phyloP scores from a whole-genome alignment of 1,284 basidiomycete species.

The Cutaneotrichosporon dermatis region DNA sequence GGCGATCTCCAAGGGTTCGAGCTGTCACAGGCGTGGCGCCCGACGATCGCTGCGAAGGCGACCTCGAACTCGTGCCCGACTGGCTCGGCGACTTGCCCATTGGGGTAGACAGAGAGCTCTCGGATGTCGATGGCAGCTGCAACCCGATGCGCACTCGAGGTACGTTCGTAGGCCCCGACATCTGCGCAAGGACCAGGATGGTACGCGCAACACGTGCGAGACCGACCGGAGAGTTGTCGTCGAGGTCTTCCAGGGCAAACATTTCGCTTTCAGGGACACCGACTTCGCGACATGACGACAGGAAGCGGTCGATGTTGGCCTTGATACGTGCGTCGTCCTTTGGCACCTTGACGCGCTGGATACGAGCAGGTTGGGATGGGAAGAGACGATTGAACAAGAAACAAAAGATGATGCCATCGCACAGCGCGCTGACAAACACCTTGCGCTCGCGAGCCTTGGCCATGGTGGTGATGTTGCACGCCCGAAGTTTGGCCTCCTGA shows the following conservation, averaged over 20 bases:
- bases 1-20: conserved; percentile 7
- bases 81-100: not conserved
- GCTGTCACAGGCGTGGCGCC: not conserved
- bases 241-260: conserved; percentile 32
- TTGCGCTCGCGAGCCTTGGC: conserved; percentile 68
- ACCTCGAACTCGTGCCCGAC: not conserved
- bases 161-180: conserved; percentile 48
- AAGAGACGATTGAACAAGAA: conserved; percentile 51
- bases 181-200: conserved; percentile 61
- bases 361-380: conserved; percentile 32
- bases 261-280: conserved; percentile 27
- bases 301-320: conserved; percentile 38
- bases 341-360: conserved; percentile 38
- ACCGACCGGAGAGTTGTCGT: conserved; percentile 29
- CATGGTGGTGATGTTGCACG: conserved; percentile 51
- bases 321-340: conserved; percentile 31
- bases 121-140: not conserved
- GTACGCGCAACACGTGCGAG: conserved; percentile 47
- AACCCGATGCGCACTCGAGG: conserved; percentile 1
- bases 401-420: conserved; percentile 80
- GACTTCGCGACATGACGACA: conserved; percentile 35
- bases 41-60: conserved; percentile 3
- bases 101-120: not conserved
- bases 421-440: conserved; percentile 65
- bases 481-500: conserved; percentile 48